Evolutionary conservation across 164 flowering plant species (phyloP).

Genomic region (Nymphaea thermarum): DNA sequence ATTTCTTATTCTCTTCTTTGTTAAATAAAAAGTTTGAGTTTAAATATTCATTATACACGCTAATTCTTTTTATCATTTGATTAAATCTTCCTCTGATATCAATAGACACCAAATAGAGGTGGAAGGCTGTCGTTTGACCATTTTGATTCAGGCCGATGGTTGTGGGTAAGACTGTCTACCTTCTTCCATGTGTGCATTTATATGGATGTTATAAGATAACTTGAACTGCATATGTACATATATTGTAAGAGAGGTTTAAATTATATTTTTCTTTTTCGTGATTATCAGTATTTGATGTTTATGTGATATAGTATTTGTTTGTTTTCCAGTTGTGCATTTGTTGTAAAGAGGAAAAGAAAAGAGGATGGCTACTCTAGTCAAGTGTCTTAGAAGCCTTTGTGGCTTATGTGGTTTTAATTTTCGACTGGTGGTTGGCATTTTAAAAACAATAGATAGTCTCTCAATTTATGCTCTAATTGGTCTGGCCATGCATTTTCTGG

Average conservation of each 20-base stretch:
- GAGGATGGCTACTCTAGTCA: neutral
- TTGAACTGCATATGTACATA: no score
- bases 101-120: constrained; percentile 70
- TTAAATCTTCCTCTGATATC: constrained; percentile 1
- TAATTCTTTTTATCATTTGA: neutral
- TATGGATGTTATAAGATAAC: neutral
- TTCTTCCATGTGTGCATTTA: neutral
- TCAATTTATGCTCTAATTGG: no score
- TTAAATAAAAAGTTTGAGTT: no score
- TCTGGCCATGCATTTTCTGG: no score
- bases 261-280: no score
- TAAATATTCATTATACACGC: neutral
- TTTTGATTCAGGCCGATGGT: constrained; percentile 71
- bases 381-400: no score
- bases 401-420: no score
- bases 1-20: no score
- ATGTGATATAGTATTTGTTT: neutral
- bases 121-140: constrained; percentile 75
- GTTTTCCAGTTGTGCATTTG: neutral
- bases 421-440: no score
- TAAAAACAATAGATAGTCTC: no score
- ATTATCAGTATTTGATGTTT: neutral
- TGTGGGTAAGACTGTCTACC: constrained; percentile 40
- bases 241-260: no score
- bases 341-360: constrained; percentile 1